Evolutionary conservation across 2,329 filamentous ascomycete genomes (phyloP), one percentile per base, ranked within the genome.

Genomic region (Fonsecaea pedrosoi): DNA sequence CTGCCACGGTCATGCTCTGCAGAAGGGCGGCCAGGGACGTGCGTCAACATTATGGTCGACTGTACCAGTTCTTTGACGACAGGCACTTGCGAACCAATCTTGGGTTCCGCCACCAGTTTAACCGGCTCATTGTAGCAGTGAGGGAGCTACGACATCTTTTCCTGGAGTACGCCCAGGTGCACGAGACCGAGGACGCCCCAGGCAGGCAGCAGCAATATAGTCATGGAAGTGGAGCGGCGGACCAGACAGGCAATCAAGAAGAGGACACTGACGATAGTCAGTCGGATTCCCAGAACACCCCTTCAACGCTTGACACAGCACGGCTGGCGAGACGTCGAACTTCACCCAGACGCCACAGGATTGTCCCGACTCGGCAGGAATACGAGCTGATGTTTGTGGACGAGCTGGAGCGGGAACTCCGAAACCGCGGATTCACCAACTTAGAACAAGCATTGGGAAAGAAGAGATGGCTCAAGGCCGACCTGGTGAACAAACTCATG

Each of bases 371-470:
- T 5, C 25, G 35, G 13, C 18, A 53, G 40, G 65, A 65, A 7
- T 70, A 70, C 35, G 59, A 62, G 8, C 37, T 38, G 30, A 70
- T 70, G 68, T 65, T 68, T 32, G 58, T 60, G 32, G 53, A 64
- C 59, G 68, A 70, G 60, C 38, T 70, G 35, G 53, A 54, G 55
- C 59, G 60, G 30, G 68, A 70, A 35, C 37, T 69, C 25, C 21
- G 15, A 30, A 50, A 64, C 30, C 65, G 68, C 48, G 18, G 48
- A 12, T n/a, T 65, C 32, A 10, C 18, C 3, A 15, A 42, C 7
- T 13, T 62, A 8, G 21, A 34, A n/a, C 9, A 30, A 6, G 48
- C 32, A 5, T 18, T 61, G 6, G 59, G 45, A n/a, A 58, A 54
- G 55, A 32, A 25, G 12, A 56, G 30, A 4, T 37, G 30, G 7